Evolutionary conservation across 139 green algal genomes (phyloP), one percentile per base, ranked within the genome.

Genomic region (Chlamydomonas sphaeroides): DNA sequence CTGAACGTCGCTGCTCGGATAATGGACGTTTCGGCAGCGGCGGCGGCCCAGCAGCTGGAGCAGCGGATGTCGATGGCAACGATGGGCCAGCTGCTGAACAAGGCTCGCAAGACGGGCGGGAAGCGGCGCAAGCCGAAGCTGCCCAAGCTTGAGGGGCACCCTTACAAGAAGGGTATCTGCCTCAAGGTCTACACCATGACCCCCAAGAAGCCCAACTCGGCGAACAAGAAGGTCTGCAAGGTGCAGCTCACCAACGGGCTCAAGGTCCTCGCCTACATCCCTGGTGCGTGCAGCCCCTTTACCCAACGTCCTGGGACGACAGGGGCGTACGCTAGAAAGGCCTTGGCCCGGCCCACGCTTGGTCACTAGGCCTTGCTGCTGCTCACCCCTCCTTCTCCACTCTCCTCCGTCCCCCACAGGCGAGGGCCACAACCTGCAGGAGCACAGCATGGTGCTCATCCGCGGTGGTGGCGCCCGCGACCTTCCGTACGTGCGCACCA

Each of bases 401-500:
- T n/a, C n/a, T n/a, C n/a, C 45, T 10, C 45, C 45, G 14, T 14
- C 45, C 45, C 45, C 45, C 14, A n/a, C 83, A 91, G 87, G 87
- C 32, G 84, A 91, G 68, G 87, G 87, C 32, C 87, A 91, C 80
- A 89, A 89, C 53, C 80, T 96, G 74, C 94, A 97, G 89, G 94
- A 98, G 89, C 93, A 98, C 79, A 94, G 90, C 39, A 90, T 98
- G 35, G 93, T 98, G 78, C 65, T 97, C 62, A 63, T 98, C 82
- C 84, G 92, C 30, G 95, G 94, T 41, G 93, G 94, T 36, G 86
- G 95, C 49, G 90, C 93, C 32, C 94, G 94, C 80, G 95, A 98
- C 89, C 87, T 98, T 78, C 95, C 95, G 0, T 92, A 94, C 17
- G 94, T 96, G 78, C 74, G 77, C 56, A 62, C 14, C 11, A 53